Evolutionary conservation across 495 filamentous ascomycete genomes (phyloP), one percentile per base, ranked within the genome.

Genomic region (Elaphomyces granulatus): DNA sequence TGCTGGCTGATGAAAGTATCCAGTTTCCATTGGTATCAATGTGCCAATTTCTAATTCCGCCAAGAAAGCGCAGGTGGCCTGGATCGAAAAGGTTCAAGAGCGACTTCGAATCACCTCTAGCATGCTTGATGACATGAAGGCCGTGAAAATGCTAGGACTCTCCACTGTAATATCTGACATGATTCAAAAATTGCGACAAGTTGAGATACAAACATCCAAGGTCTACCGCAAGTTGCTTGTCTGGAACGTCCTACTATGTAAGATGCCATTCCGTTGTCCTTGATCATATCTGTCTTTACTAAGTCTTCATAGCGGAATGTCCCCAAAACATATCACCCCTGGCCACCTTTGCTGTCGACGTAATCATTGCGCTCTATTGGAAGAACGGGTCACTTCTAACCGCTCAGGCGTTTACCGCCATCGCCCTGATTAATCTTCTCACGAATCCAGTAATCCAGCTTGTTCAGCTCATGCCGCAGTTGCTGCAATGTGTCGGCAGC

Each of bases 401-500:
- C 3, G 56, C 69, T 1, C 61, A 54, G 19, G 63, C 70, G 0
- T 79, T 74, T 50, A 80, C 77, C 0, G 67, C 77, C 0, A 44
- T 80, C 2, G 74, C 76, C 0, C 67, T 80, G 0, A 74, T 80
- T 40, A 57, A 70, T 0, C 63, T 83, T 4, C 52, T 83, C 14
- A 58, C 74, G 1, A 58, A 64, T 7, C 78, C 78, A 0, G 56
- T 80, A 1, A 46, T 63, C 4, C 59, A 50, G 2, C 47, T 81
- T n/a, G 71, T 83, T 31, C 70, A 73, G 58, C 59, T 59, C 4
- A 47, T 80, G 3, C 69, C 74, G 38, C 49, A 46, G 4, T 63
- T 78, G 20, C 54, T 67, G 7, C 70, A 67, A 1, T 70, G 68
- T 0, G 49, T 74, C 2, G 74, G 73, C 4, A 77, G 74, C 36